A percentile compares a stretch with the other conserved stretches of the same genome.
phyloP scores from a whole-genome alignment of 73 alveolate species.

The Tetrahymena malaccensis region DNA sequence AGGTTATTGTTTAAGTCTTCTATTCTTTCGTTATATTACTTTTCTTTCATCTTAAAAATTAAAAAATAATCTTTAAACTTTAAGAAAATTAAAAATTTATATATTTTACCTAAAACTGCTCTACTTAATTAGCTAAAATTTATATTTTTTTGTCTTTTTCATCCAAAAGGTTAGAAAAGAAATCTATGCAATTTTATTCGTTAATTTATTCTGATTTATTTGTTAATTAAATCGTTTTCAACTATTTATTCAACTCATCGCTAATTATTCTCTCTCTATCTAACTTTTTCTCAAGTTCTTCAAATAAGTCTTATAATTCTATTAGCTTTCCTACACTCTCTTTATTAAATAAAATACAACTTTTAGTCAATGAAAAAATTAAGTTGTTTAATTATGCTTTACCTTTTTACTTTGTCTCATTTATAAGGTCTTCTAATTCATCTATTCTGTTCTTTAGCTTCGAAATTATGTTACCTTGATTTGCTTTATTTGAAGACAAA shows the following conservation, averaged over 20 bases:
- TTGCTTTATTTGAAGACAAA: neutral
- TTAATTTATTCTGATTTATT: neutral
- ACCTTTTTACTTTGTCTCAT: neutral
- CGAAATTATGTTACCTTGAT: neutral
- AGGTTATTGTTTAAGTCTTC: neutral
- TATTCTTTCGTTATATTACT: neutral
- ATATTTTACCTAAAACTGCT: neutral
- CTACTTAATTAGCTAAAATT: neutral
- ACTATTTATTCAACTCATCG: neutral
- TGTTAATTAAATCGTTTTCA: neutral
- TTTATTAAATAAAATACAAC: too few relatives aligned
- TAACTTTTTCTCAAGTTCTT: neutral
- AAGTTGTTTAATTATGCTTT: neutral
- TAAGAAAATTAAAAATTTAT: neutral
- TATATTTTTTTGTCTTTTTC: neutral
- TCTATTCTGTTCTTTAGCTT: neutral
- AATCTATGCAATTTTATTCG: neutral
- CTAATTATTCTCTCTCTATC: neutral
- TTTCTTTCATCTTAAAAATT: neutral
- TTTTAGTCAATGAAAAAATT: too few relatives aligned
- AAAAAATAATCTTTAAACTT: neutral
- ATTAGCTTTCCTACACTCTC: neutral
- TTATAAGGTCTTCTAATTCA: neutral
- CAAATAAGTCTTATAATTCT: neutral
- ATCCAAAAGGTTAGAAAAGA: neutral